Conservation (phyloP, 371 early-diverging fungal genomes). For the Quaeritorhiza haematococci region DNA sequence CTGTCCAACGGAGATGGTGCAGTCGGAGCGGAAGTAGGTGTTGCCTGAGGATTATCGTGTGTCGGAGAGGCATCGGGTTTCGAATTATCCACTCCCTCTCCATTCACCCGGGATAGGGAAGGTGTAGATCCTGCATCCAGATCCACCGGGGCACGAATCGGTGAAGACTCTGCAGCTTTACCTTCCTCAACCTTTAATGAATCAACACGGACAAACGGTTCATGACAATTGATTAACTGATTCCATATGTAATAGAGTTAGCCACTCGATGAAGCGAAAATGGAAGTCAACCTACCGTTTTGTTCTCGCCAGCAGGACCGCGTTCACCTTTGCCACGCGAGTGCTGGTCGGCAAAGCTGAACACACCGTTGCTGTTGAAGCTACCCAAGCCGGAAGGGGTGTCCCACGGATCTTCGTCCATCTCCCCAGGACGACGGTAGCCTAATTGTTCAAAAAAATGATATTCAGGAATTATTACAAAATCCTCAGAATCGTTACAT, state of each 20-base stretch:
- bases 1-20: too few relatives aligned
- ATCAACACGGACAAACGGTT: not conserved
- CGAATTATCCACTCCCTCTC: too few relatives aligned
- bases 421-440: too few relatives aligned
- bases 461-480: not conserved
- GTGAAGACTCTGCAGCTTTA: not conserved
- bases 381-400: constrained; percentile 19
- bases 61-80: too few relatives aligned
- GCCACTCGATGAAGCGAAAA: not conserved
- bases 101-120: too few relatives aligned
- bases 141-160: not conserved
- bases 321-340: too few relatives aligned
- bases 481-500: not conserved
- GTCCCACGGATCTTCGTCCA: constrained; percentile 24
- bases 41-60: too few relatives aligned
- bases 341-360: constrained; percentile 8
- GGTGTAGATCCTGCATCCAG: not conserved
- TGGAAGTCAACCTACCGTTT: not conserved
- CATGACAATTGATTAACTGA: not conserved
- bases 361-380: constrained; percentile 18
- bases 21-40: too few relatives aligned
- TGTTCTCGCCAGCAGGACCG: not conserved
- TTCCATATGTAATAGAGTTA: not conserved
- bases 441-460: not conserved
- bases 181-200: not conserved